Evolutionary conservation across 257 asterid species (phyloP).

Genomic region (Solanum etuberosum): DNA sequence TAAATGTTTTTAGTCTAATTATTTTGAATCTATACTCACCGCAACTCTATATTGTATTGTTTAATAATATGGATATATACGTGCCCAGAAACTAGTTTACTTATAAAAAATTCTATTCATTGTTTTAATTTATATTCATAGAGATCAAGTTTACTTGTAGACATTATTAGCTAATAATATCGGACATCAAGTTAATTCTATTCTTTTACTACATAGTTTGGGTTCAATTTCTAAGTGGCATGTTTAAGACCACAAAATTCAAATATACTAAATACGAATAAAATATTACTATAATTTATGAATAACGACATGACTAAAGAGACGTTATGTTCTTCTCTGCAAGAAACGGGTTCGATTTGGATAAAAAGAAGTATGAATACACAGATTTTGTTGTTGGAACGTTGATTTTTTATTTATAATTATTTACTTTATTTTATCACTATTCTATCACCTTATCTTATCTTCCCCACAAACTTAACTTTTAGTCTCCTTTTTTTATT

Average conservation of each 20-base stretch:
- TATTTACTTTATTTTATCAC: constrained; percentile 44
- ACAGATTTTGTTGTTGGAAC: constrained; percentile 55
- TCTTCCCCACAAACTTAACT: constrained; percentile 40
- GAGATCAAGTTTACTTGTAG: too few species aligned
- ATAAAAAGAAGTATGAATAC: constrained; percentile 53
- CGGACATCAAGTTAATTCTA: too few species aligned
- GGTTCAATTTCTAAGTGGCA: too few species aligned
- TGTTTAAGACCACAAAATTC: accelerated
- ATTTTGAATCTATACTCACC: too few species aligned
- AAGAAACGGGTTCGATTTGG: constrained; percentile 63
- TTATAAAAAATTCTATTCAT: too few species aligned
- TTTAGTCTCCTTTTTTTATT: not conserved
- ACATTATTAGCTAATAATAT: too few species aligned
- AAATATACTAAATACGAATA: not conserved
- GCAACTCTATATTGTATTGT: too few species aligned
- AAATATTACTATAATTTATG: not conserved
- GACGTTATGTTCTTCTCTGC: constrained; percentile 66
- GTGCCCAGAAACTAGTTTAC: too few species aligned
- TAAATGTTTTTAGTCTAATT: too few species aligned
- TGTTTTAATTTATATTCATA: too few species aligned
- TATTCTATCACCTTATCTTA: constrained; percentile 56
- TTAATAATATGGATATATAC: too few species aligned
- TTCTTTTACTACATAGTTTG: too few species aligned
- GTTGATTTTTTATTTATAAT: not conserved
- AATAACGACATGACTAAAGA: constrained; percentile 54